These are phyloP conservation scores for Aspergillus aculeatinus DNA, from an alignment of 2,329 filamentous ascomycete genomes.

Conservation along the genomic window DNA sequence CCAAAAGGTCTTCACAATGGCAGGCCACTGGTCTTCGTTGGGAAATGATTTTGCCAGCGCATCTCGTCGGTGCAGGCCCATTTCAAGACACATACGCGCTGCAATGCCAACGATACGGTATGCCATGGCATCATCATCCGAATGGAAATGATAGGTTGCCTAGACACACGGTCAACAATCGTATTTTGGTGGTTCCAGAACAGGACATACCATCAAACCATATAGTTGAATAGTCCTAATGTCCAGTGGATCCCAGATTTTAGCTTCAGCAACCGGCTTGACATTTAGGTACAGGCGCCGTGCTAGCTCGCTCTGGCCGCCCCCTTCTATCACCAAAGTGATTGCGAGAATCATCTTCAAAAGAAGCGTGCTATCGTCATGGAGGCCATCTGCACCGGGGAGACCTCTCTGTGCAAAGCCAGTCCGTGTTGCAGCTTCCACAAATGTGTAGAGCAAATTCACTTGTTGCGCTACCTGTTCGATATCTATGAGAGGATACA, in stretches of 20 bases:
- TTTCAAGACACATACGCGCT: constrained; percentile 72
- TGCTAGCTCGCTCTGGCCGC: constrained; percentile 74
- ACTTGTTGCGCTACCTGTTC: constrained; percentile 69
- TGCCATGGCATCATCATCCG: constrained; percentile 79
- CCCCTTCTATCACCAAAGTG: constrained; percentile 73
- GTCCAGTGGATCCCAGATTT: constrained; percentile 57
- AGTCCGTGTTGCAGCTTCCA: constrained; percentile 64
- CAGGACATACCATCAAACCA: constrained; percentile 44
- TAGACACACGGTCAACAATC: constrained; percentile 29
- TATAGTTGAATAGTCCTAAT: constrained; percentile 61
- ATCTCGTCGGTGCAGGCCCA: constrained; percentile 79
- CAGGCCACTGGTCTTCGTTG: constrained; percentile 66
- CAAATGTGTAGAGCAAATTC: constrained; percentile 67
- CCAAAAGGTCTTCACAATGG: constrained; percentile 77
- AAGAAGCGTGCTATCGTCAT: constrained; percentile 65
- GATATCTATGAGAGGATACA: constrained; percentile 85
- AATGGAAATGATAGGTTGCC: constrained; percentile 79
- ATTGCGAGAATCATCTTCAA: constrained; percentile 83
- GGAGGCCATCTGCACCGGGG: constrained; percentile 59
- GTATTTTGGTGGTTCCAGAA: background rate
- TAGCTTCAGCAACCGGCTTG: constrained; percentile 66
- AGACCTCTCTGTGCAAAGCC: constrained; percentile 57
- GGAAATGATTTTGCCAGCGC: constrained; percentile 67
- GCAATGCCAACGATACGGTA: constrained; percentile 87
- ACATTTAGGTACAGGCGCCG: constrained; percentile 73